Base-by-base conservation (phyloP, 192 early-diverging fungal genomes). In the Rhizoclosmatium globosum region DNA sequence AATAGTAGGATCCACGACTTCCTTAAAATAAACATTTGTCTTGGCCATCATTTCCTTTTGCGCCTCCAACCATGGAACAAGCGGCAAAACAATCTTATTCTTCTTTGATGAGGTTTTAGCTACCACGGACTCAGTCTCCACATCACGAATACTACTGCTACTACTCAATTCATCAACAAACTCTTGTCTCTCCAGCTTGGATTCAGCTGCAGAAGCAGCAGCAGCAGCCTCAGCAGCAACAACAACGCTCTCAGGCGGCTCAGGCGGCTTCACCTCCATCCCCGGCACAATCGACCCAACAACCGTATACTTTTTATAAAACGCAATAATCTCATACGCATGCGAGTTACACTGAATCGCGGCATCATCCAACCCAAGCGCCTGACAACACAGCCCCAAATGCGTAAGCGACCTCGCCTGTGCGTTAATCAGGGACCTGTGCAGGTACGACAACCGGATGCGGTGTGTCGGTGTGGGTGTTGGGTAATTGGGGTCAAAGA, bases 391-490 rank as follows among this genome's bases (percentile, higher is more conserved):
- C 0, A 82, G 71, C 6, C 82, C 89, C 23, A 90, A 62, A 65
- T 88, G 87, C 13, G 82, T 90, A 9, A 90, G 67, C 3, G 87
- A 82, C 3, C 85, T 77, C 15, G 82, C 48, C 64, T 86, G 87
- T 4, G 89, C 87, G 21, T 88, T 64, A 3, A 90, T 83, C 2
- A 82, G 82, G 46, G 83, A 78, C 3, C 83, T 79, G 71, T 90
- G 89, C 44, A 90, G 71, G 60, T 85, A 87, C 17, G 88, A 89
- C 4, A 89, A 81, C 42, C 82, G 82, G 61, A 86, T 81, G 15
- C 71, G 67, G 44, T 64, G 68, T 17, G 4, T 60, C 41, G 61
- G 46, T 17, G 62, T 7, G 3, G 74, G 74, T 11, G 11, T 67
- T 4, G 74, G 74, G 7, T 66, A 7, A 38, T 67, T 67, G 7